Conservation (phyloP, 2,329 filamentous ascomycete genomes). For the Paraphoma sp. region DNA sequence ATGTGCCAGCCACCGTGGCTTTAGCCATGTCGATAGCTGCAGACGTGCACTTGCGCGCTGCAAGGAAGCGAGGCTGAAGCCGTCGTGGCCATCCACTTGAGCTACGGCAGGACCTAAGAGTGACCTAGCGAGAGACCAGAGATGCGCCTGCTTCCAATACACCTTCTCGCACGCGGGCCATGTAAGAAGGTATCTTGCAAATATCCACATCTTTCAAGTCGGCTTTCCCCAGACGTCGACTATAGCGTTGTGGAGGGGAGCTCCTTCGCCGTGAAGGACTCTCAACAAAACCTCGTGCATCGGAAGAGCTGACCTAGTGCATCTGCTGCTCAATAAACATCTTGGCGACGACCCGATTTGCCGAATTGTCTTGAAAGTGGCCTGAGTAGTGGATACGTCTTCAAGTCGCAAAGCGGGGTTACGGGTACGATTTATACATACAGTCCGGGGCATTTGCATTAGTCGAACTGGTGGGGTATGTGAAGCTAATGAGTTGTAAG, state of each 20-base stretch:
- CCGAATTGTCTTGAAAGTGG: not conserved
- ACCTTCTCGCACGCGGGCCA: constrained; percentile 73
- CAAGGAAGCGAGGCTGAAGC: constrained; percentile 72
- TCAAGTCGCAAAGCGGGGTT: not conserved
- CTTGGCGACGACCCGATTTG: not conserved
- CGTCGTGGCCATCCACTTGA: constrained; percentile 71
- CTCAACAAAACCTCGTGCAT: constrained; percentile 55
- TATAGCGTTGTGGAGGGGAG: constrained; percentile 63
- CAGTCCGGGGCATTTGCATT: not conserved
- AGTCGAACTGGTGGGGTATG: not conserved
- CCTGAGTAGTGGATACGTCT: not conserved
- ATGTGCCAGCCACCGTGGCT: constrained; percentile 75
- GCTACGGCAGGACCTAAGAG: constrained; percentile 67
- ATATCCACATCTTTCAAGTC: constrained; percentile 82
- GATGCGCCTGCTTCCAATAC: constrained; percentile 68
- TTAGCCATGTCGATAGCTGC: constrained; percentile 71
- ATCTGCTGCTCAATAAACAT: constrained; percentile 14
- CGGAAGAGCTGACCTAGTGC: constrained; percentile 26
- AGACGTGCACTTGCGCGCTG: constrained; percentile 70
- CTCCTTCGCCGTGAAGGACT: constrained; percentile 68
- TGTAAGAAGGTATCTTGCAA: constrained; percentile 79
- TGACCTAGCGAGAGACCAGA: constrained; percentile 67
- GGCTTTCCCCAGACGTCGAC: constrained; percentile 72
- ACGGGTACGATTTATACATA: no score
- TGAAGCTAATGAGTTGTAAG: no score